phyloP scores from a whole-genome alignment of 345 rosid genomes.

The Erysimum cheiranthoides region DNA sequence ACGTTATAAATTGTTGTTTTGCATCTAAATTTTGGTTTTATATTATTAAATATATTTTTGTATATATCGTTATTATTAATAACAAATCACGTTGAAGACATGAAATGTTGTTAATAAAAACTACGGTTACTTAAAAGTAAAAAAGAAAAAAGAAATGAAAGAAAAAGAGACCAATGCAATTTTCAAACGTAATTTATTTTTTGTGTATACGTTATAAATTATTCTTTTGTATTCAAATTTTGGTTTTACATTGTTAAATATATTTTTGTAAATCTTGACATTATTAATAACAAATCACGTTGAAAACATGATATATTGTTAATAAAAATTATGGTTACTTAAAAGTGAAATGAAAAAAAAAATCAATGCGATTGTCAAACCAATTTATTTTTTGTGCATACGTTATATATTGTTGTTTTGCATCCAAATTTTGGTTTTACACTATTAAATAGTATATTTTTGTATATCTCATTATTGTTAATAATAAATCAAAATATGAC shows the following conservation, averaged over 20 bases:
- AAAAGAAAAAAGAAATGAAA: too few species aligned
- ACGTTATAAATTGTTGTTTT: neutral
- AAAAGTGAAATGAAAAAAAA: neutral
- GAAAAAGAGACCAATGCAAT: neutral
- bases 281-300: neutral
- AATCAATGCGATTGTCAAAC: neutral
- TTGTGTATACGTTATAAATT: neutral
- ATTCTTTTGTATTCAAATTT: neutral
- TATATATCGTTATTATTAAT: neutral
- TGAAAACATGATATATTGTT: neutral
- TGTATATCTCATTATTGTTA: neutral
- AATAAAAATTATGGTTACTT: neutral
- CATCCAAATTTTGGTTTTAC: neutral
- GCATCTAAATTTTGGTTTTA: neutral
- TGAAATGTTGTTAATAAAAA: neutral
- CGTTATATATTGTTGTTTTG: neutral
- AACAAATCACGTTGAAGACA: neutral
- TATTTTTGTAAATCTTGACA: neutral
- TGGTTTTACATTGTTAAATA: neutral
- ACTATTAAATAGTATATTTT: neutral
- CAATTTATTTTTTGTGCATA: neutral
- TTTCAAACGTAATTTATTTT: neutral
- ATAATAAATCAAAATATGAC: neutral
- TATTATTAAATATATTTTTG: neutral
- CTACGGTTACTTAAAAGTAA: neutral